Evolutionary conservation across 2,329 filamentous ascomycete species (phyloP).

Genomic region (Beauveria sp.): DNA sequence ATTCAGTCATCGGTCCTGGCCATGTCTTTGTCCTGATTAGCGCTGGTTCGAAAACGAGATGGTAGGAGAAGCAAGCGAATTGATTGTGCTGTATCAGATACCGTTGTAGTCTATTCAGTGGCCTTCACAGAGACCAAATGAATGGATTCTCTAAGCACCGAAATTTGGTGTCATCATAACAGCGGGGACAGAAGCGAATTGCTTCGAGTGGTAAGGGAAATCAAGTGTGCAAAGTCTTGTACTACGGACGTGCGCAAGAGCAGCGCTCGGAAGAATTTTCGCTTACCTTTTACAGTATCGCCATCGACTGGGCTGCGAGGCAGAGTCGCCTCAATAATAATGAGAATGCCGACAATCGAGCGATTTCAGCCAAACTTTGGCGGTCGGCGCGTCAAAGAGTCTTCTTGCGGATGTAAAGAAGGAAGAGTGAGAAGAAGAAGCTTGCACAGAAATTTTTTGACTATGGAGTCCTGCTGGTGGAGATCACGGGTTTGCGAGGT

Average conservation of each 20-base stretch:
- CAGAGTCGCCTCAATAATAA: background rate
- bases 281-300: conserved; percentile 11
- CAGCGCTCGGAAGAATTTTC: background rate
- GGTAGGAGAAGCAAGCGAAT: background rate
- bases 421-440: background rate
- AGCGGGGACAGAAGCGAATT: conserved; percentile 19
- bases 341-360: background rate
- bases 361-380: background rate
- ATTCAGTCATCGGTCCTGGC: conserved; percentile 2
- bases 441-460: conserved; percentile 3
- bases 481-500: conserved; percentile 8
- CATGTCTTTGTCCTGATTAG: background rate
- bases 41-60: conserved; percentile 12
- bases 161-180: conserved; percentile 52
- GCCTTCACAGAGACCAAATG: conserved; percentile 55
- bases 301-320: background rate
- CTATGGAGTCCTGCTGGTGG: background rate
- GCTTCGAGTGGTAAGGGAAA: conserved; percentile 12
- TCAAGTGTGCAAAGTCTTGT: conserved; percentile 13
- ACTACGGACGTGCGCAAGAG: background rate
- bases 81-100: conserved; percentile 63
- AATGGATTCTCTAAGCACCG: conserved; percentile 53
- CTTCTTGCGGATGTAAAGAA: background rate
- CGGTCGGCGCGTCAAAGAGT: background rate
- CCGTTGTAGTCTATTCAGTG: conserved; percentile 84